Percentiles rank a stretch among this genome's conserved stretches.
Conservation (phyloP, 768 basidiomycete species). For the Phaeolepiota aurea region DNA sequence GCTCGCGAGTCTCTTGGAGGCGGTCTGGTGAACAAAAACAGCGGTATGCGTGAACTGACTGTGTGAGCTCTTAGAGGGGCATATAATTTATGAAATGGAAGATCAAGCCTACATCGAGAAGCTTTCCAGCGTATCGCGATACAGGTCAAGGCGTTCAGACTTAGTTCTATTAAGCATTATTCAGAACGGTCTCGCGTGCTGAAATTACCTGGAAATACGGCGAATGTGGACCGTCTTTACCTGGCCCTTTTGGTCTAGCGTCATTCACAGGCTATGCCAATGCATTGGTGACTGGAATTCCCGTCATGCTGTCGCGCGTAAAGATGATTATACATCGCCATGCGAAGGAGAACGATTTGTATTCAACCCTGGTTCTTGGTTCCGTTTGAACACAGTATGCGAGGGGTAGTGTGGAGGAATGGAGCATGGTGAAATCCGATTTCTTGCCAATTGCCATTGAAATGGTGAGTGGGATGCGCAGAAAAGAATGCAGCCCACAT, state of each 20-base stretch:
- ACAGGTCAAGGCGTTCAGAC: conserved; percentile 87
- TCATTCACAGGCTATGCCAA: conserved; percentile 82
- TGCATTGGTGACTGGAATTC: conserved; percentile 93
- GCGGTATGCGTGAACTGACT: conserved; percentile 88
- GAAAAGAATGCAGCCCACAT: no score
- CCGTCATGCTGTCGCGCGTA: conserved; percentile 77
- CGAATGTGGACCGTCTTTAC: conserved; percentile 60
- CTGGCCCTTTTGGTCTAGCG: conserved; percentile 64
- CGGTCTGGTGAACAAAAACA: conserved; percentile 85
- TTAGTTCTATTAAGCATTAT: conserved; percentile 20
- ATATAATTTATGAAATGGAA: neutral
- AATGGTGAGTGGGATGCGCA: no score
- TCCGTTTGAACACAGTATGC: no score
- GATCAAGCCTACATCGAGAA: conserved; percentile 57
- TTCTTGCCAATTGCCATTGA: no score
- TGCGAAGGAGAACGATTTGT: conserved; percentile 92
- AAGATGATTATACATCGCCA: conserved; percentile 88
- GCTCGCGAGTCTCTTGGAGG: conserved; percentile 59
- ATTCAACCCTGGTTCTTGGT: no score
- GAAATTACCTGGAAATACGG: conserved; percentile 81
- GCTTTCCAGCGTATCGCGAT: conserved; percentile 64
- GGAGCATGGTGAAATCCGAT: no score
- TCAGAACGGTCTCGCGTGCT: neutral
- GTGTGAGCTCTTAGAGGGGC: conserved; percentile 1
- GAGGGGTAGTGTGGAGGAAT: no score